These are phyloP conservation scores for Mucor piriformis DNA, from an alignment of 371 early-diverging fungal species.

Conservation along the genomic window DNA sequence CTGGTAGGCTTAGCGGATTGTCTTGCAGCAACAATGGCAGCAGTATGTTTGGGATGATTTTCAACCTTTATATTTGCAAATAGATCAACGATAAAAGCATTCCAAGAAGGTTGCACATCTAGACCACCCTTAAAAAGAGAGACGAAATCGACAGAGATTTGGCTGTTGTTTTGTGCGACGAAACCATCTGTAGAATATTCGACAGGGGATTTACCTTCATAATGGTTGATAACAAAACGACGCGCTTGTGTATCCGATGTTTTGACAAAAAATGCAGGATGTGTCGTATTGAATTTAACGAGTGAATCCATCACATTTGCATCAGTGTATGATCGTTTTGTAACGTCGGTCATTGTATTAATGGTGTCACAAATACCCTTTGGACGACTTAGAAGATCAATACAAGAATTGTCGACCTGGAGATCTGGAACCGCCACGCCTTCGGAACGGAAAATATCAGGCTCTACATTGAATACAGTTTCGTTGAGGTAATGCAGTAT, in stretches of 20 bases:
- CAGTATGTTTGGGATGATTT: constrained; percentile 59
- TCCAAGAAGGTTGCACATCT: constrained; percentile 60
- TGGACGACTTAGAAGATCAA: constrained; percentile 50
- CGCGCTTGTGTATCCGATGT: constrained; percentile 48
- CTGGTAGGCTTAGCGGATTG: constrained; percentile 61
- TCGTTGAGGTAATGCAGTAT: constrained; percentile 66
- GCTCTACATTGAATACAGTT: constrained; percentile 61
- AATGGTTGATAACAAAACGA: constrained; percentile 82
- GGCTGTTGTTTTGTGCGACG: constrained; percentile 70
- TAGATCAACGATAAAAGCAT: constrained; percentile 43
- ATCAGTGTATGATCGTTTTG: constrained; percentile 42
- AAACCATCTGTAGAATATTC: constrained; percentile 79
- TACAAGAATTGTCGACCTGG: constrained; percentile 16
- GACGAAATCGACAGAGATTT: constrained; percentile 82
- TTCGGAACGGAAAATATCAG: constrained; percentile 49
- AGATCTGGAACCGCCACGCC: constrained; percentile 55
- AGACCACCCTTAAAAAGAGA: constrained; percentile 71
- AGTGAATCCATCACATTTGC: constrained; percentile 47
- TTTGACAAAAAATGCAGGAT: constrained; percentile 45
- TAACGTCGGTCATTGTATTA: constrained; percentile 51
- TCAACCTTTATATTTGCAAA: constrained; percentile 57
- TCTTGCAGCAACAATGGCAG: constrained; percentile 58
- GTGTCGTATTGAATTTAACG: constrained; percentile 49
- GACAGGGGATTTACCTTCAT: constrained; percentile 59
- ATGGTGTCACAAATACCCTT: constrained; percentile 63